Conservation (phyloP, 2,329 filamentous ascomycete genomes). For the Trichoderma atroviride region DNA sequence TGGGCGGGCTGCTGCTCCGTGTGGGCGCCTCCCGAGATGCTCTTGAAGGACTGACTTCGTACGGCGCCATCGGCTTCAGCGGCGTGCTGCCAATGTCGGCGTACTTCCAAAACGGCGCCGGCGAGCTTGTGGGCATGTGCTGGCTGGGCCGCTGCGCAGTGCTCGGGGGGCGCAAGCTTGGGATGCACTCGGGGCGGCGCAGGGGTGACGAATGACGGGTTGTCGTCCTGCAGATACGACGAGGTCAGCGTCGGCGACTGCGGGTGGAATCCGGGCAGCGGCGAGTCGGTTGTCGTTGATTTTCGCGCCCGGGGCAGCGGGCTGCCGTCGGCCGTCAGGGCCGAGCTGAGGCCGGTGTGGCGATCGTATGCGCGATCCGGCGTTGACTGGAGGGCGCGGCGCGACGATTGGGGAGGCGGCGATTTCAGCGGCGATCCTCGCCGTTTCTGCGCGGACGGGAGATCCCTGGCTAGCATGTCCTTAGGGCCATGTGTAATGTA, state of each 20-base stretch:
- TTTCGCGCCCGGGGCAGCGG: conserved; percentile 62
- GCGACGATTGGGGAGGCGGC: conserved; percentile 55
- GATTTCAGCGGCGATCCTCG: conserved; percentile 59
- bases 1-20: conserved; percentile 62
- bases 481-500: conserved; percentile 62
- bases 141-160: conserved; percentile 81
- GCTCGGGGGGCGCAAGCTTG: conserved; percentile 75
- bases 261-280: conserved; percentile 54
- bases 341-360: conserved; percentile 41
- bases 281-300: conserved; percentile 47
- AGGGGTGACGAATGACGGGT: conserved; percentile 67
- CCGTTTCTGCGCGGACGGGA: conserved; percentile 57
- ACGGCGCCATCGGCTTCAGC: conserved; percentile 52
- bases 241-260: conserved; percentile 65
- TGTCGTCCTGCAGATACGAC: conserved; percentile 64
- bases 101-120: conserved; percentile 88
- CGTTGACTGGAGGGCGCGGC: conserved; percentile 58
- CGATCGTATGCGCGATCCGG: conserved; percentile 56
- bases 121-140: conserved; percentile 83
- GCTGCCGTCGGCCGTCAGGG: conserved; percentile 59
- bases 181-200: conserved; percentile 74
- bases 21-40: conserved; percentile 45
- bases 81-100: conserved; percentile 76
- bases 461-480: conserved; percentile 57
- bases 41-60: conserved; percentile 64